Evolutionary conservation across 176 grass and related monocot species (phyloP).

Genomic region (Zoysia japonica): DNA sequence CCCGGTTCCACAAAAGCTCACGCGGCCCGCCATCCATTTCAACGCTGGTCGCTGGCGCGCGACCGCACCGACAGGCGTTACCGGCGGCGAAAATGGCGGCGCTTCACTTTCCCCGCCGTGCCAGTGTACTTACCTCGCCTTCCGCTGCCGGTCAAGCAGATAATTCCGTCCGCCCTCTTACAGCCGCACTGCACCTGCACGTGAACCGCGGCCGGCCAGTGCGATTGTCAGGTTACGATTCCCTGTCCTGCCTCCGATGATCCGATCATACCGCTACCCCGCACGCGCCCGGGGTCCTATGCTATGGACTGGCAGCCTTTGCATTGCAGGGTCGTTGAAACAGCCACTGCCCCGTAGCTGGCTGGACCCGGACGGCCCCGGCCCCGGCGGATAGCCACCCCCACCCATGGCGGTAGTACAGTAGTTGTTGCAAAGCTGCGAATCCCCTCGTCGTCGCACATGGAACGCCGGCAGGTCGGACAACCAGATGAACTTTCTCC

Average conservation of each 20-base stretch:
- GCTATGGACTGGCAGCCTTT: background rate
- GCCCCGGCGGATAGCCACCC: background rate
- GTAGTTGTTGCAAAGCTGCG: slow-evolving; percentile 20
- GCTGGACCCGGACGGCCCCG: background rate
- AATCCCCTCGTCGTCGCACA: background rate
- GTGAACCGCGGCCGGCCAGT: background rate
- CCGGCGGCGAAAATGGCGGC: background rate
- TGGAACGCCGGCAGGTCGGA: background rate
- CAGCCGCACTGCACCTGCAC: background rate
- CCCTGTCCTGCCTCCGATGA: background rate
- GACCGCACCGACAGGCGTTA: too few relatives aligned
- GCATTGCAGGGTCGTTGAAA: background rate
- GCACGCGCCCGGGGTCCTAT: background rate
- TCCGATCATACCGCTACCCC: background rate
- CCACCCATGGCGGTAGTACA: background rate
- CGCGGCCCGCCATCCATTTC: too few relatives aligned
- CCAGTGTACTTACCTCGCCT: background rate
- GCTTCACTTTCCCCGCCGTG: background rate
- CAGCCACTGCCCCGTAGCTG: background rate
- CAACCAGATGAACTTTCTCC: background rate
- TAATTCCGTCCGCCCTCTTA: background rate
- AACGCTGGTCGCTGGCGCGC: too few relatives aligned
- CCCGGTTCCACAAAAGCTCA: background rate
- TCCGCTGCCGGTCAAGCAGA: background rate
- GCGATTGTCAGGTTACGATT: background rate